A percentile compares a stretch with the other conserved stretches of the same genome.
These are phyloP conservation scores for Gastroboletus turbinatus DNA, from an alignment of 1,284 basidiomycete genomes.

Conservation along the genomic window DNA sequence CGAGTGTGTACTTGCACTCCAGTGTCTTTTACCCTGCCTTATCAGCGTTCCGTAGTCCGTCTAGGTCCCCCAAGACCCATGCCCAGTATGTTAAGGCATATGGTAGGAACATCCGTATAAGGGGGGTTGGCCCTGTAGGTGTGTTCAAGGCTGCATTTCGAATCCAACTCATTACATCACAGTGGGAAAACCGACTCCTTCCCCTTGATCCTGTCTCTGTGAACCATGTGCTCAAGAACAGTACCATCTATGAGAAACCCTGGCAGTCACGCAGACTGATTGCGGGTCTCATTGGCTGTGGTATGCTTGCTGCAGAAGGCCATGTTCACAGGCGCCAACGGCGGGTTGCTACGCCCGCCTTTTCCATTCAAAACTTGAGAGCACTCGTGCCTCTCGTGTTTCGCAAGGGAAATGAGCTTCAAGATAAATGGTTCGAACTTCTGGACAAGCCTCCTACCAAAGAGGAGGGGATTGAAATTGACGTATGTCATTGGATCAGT, in stretches of 20 bases:
- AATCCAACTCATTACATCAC: conserved; percentile 8
- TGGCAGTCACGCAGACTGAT: conserved; percentile 75
- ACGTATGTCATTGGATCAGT: conserved; percentile 73
- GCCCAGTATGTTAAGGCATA: conserved; percentile 52
- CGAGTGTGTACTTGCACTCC: conserved; percentile 44
- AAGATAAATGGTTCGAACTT: conserved; percentile 55
- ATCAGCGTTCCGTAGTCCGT: conserved; percentile 44
- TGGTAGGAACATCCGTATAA: conserved; percentile 60
- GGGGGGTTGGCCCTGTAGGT: conserved; percentile 64
- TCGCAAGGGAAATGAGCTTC: conserved; percentile 61
- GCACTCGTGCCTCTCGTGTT: conserved; percentile 71
- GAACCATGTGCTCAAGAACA: conserved; percentile 66
- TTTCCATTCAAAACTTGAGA: conserved; percentile 72
- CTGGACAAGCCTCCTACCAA: conserved; percentile 25
- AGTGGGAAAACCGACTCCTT: conserved; percentile 78
- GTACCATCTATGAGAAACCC: conserved; percentile 73
- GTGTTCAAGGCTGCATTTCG: background rate
- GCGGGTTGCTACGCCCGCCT: conserved; percentile 72
- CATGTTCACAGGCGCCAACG: conserved; percentile 71
- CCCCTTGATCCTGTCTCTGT: conserved; percentile 75
- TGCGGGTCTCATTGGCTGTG: conserved; percentile 70
- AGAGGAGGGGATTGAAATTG: conserved; percentile 39
- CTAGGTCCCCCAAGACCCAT: conserved; percentile 51
- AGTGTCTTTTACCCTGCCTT: background rate
- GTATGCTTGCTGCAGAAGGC: conserved; percentile 77